Evolutionary conservation across 2,329 filamentous ascomycete species (phyloP), one percentile per base, ranked within the genome.

Genomic region (Botrytis hyacinthi): DNA sequence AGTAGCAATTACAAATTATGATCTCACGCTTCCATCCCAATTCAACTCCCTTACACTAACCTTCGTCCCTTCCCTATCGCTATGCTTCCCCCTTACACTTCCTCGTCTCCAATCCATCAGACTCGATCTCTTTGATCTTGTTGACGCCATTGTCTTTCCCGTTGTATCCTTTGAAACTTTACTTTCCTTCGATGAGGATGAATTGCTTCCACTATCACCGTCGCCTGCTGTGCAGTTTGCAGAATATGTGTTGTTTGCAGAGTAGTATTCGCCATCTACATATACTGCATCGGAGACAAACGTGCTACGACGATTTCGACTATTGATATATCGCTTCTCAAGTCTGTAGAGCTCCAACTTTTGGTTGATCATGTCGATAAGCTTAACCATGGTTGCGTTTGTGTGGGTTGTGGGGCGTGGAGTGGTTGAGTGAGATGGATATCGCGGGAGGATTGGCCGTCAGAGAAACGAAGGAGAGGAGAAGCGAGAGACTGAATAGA

Each of bases 271-370:
- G 83, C 95, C 96, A 82, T 98, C 93, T 77, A 98, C 92, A 83
- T 98, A 98, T 82, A 93, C 88, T 44, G 94, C 95, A 80, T 93
- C 94, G 81, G 93, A 94, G 81, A 92, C 90, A 83, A 97, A 97
- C 75, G 93, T 96, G 72, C 91, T 95, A 82, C 95, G 93, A 79
- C 95, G 93, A 79, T 90, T 84, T 80, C 95, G 94, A 82, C 94
- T 92, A 80, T 92, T 92, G 70, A 95, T 97, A 86, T 98, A 98
- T 79, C 94, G 92, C 85, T 98, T 92, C 85, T 98, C 95, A 78
- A 98, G 91, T 68, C 94, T 93, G 87, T 97, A 96, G 80, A 98
- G 90, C 86, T 98, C 94, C 80, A 97, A 86, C 86, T 92, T 89
- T 74, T 88, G 87, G 78, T 90, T 87, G 81, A 91, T 87, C 81